Evolutionary conservation across 192 early-diverging fungal genomes (phyloP).

Genomic region (Coemansia sp.): DNA sequence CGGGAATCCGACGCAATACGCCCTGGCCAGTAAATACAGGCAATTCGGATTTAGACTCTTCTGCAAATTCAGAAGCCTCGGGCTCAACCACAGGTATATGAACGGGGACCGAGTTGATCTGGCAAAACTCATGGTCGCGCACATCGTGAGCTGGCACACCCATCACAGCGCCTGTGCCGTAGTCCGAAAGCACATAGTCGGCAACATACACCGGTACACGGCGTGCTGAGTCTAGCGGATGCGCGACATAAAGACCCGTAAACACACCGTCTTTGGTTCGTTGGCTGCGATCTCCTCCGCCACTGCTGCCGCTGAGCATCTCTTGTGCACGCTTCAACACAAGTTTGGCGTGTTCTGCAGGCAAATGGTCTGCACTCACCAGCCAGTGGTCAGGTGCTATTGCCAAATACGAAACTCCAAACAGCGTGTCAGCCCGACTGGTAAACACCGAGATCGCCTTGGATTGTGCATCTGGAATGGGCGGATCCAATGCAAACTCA

Average conservation of each 20-base stretch:
- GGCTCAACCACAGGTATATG: slow-evolving; percentile 52
- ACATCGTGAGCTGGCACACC: slow-evolving; percentile 80
- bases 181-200: slow-evolving; percentile 70
- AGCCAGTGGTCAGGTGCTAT: slow-evolving; percentile 66
- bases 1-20: slow-evolving; percentile 44
- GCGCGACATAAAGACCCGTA: slow-evolving; percentile 62
- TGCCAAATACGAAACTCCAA: slow-evolving; percentile 71
- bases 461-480: not conserved
- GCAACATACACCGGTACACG: slow-evolving; percentile 68
- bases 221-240: slow-evolving; percentile 57
- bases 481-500: slow-evolving; percentile 47
- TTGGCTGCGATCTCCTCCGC: slow-evolving; percentile 16
- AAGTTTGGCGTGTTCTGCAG: slow-evolving; percentile 7
- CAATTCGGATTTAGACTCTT: no score
- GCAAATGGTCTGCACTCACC: slow-evolving; percentile 15
- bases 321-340: slow-evolving; percentile 22
- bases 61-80: not conserved
- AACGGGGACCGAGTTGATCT: slow-evolving; percentile 49
- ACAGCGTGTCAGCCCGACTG: slow-evolving; percentile 73
- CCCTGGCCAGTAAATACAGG: slow-evolving; percentile 55
- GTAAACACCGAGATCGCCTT: slow-evolving; percentile 66
- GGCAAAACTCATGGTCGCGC: slow-evolving; percentile 69
- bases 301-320: slow-evolving; percentile 12
- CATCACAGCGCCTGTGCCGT: slow-evolving; percentile 83
- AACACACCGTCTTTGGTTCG: slow-evolving; percentile 46